Conservation (phyloP, 164 flowering plant species). For the Cinnamomum micranthum region DNA sequence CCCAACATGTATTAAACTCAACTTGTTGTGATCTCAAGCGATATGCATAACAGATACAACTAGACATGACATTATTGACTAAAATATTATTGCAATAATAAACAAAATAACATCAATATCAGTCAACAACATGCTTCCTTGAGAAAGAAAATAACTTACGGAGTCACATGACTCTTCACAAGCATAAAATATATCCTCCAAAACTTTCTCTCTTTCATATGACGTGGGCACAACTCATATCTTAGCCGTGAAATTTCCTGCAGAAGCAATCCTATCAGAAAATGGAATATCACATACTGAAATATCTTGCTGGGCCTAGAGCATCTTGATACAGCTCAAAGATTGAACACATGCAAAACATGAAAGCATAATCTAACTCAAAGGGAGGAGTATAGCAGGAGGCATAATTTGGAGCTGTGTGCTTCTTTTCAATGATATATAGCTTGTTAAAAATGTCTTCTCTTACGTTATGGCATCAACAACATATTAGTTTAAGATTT, state of each 20-base stretch:
- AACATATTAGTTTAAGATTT: too few relatives aligned
- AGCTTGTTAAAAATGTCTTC: too few relatives aligned
- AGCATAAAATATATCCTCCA: conserved; percentile 88
- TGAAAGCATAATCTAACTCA: too few relatives aligned
- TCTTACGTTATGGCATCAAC: too few relatives aligned
- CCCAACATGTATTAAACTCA: too few relatives aligned
- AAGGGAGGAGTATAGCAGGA: too few relatives aligned
- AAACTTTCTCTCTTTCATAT: conserved; percentile 86
- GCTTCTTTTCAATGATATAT: too few relatives aligned
- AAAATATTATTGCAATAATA: not conserved
- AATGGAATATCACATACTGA: not conserved
- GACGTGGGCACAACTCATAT: conserved; percentile 81
- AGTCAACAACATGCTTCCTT: not conserved
- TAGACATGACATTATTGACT: not conserved
- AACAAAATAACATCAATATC: not conserved
- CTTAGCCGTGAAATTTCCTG: conserved; percentile 87
- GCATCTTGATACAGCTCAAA: not conserved
- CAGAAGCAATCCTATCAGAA: conserved; percentile 14
- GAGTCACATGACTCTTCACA: conserved; percentile 69
- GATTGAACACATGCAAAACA: not conserved
- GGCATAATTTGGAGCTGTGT: too few relatives aligned
- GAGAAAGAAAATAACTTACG: conserved; percentile 47
- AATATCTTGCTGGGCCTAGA: not conserved
- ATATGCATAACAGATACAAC: not conserved
- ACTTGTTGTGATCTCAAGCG: not conserved